Base-by-base conservation (phyloP, 2,329 filamentous ascomycete genomes). In the Graphilbum ipis-grandicollis region DNA sequence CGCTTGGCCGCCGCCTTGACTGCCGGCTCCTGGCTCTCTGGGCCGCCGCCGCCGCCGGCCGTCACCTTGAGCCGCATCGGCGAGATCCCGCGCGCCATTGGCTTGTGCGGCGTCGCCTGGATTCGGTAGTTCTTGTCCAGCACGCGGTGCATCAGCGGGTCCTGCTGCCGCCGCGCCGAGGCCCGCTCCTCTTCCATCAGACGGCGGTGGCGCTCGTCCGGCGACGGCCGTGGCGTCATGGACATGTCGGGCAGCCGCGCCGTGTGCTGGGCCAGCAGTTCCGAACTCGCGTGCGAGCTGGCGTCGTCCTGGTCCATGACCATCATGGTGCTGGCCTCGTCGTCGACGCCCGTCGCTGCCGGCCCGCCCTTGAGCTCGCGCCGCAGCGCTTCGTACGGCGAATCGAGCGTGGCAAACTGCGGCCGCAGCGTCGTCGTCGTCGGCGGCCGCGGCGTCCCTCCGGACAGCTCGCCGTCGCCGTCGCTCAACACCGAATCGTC, bases 101-200 rank as follows among this genome's bases (percentile, higher is more conserved):
- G 49, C 49, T 75, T 78, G 46, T 90, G 76, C 0, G 90, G 90
- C 9, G 90, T 98, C 6, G 88, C 84, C 56, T 92, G 83, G 19
- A 98, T 68, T 23, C 88, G 82, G 60, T 93, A 98, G 40, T 81
- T 94, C 58, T 92, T 94, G 62, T 96, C 86, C 5, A 93, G 71
- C n/a, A 96, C 67, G 40, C 80, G 81, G 54, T 96, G 88, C 30
- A 98, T 68, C 9, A 96, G 65, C 3, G 82, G 81, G 51, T 94
- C 84, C 41, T 74, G 71, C 48, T 62, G 63, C 51, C 42, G 39
- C 32, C 39, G 50, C 39, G 41, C 47, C 36, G 45, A 50, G 28
- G 51, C 43, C 37, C 41, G 45, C 23, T 42, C 41, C 17, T 44
- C 43, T n/a, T 46, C 40, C 18, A 25, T 37, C 5, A 38, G 40